Conservation (phyloP, 2,329 filamentous ascomycete species). For the Elsinoe ampelina region DNA sequence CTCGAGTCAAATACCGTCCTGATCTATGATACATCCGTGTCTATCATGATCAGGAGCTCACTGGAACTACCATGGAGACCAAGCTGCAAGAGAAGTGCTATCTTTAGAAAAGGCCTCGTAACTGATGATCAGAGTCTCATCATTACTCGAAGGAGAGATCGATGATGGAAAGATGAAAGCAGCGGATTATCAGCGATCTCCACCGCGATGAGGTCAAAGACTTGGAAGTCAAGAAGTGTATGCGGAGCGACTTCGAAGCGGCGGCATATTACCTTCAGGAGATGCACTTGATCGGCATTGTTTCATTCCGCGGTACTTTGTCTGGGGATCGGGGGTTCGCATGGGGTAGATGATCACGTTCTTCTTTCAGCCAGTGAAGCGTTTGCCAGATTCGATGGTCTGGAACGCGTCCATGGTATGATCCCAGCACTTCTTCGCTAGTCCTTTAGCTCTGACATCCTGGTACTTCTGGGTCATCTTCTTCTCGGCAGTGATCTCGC, state of each 20-base stretch:
- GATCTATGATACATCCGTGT: too few relatives aligned
- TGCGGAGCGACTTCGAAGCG: background rate
- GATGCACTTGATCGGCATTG: background rate
- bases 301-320: too few relatives aligned
- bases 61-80: too few relatives aligned
- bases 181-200: too few relatives aligned
- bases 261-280: background rate
- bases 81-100: too few relatives aligned
- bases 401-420: slow-evolving; percentile 6
- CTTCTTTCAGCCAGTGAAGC: background rate
- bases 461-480: slow-evolving; percentile 5
- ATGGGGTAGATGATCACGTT: background rate
- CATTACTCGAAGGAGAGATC: too few relatives aligned
- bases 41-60: too few relatives aligned
- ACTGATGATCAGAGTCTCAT: too few relatives aligned
- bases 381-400: background rate
- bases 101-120: too few relatives aligned
- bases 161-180: too few relatives aligned
- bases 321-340: background rate
- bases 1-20: too few relatives aligned
- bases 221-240: background rate
- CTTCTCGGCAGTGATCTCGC: slow-evolving; percentile 6
- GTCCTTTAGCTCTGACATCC: background rate
- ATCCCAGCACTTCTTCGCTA: background rate
- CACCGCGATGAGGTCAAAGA: background rate